Conservation (phyloP, 306 rosid species). For the Quercus robur region DNA sequence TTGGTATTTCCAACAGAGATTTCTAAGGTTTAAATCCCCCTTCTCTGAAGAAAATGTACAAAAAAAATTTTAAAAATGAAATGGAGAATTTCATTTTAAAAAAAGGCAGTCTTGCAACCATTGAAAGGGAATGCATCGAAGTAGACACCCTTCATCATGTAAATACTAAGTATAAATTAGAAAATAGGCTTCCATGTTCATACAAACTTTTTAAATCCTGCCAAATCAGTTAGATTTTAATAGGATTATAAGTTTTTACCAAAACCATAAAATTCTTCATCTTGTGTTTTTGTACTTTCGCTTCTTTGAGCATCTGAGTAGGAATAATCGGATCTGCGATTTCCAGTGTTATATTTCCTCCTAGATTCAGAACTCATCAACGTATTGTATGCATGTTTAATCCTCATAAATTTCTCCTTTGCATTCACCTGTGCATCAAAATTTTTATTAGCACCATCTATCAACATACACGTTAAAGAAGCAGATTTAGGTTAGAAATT, state of each 20-base stretch:
- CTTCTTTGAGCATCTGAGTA: conserved; percentile 41
- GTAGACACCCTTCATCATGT: not conserved
- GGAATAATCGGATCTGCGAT: conserved; percentile 52
- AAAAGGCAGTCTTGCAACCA: not conserved
- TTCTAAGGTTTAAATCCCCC: too few relatives aligned
- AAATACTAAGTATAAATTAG: not conserved
- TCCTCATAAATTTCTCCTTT: conserved; percentile 86
- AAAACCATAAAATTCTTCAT: conserved; percentile 81
- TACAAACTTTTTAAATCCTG: not conserved
- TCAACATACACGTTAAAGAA: not conserved
- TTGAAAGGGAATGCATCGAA: not conserved
- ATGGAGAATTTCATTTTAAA: too few relatives aligned
- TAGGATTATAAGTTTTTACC: conserved; percentile 41
- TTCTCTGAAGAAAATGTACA: too few relatives aligned
- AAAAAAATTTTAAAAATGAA: too few relatives aligned
- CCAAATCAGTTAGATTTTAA: not conserved
- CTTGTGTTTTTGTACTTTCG: conserved; percentile 46
- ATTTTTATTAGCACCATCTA: conserved; percentile 1
- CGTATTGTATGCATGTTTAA: conserved; percentile 88
- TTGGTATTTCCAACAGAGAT: too few relatives aligned
- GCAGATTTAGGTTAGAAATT: not conserved
- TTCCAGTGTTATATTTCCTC: conserved; percentile 61
- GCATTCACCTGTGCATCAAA: conserved; percentile 62
- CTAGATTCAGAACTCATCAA: conserved; percentile 75
- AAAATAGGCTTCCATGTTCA: not conserved